phyloP scores from a whole-genome alignment of 441 rosid genomes.

The Corymbia citriodora region DNA sequence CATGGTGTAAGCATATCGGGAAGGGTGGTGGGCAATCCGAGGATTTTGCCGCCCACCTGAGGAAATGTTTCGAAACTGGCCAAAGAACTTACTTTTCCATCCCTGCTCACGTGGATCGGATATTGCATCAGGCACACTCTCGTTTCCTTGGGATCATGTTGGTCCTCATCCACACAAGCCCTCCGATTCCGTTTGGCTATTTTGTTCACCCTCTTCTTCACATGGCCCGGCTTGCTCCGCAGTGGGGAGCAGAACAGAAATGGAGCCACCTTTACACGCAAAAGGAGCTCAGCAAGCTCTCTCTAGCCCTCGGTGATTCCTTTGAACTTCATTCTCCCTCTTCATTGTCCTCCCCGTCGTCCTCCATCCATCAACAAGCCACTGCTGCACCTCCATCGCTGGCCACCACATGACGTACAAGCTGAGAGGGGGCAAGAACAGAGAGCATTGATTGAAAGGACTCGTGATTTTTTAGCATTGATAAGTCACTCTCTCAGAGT shows the following conservation, averaged over 20 bases:
- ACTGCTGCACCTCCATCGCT: not conserved
- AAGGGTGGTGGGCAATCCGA: too few species aligned
- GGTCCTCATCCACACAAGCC: too few species aligned
- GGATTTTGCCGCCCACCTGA: too few species aligned
- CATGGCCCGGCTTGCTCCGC: too few species aligned
- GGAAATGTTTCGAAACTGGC: fast-evolving
- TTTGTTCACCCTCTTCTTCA: too few species aligned
- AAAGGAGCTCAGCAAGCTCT: not conserved
- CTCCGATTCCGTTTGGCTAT: too few species aligned
- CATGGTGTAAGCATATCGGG: too few species aligned
- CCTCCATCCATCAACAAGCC: too few species aligned
- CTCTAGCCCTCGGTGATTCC: not conserved
- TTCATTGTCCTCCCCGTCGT: not conserved
- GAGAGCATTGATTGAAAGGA: not conserved
- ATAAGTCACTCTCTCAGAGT: not conserved
- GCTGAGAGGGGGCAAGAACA: not conserved
- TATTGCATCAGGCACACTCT: too few species aligned
- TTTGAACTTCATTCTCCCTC: not conserved
- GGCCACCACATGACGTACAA: not conserved
- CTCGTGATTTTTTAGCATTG: not conserved
- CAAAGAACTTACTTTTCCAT: fast-evolving
- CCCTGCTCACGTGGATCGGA: too few species aligned
- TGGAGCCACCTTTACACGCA: not conserved
- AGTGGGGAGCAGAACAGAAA: too few species aligned
- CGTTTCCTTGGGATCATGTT: fast-evolving